Evolutionary conservation across 176 grass and related monocot genomes (phyloP).

Genomic region (Phyllostachys edulis): DNA sequence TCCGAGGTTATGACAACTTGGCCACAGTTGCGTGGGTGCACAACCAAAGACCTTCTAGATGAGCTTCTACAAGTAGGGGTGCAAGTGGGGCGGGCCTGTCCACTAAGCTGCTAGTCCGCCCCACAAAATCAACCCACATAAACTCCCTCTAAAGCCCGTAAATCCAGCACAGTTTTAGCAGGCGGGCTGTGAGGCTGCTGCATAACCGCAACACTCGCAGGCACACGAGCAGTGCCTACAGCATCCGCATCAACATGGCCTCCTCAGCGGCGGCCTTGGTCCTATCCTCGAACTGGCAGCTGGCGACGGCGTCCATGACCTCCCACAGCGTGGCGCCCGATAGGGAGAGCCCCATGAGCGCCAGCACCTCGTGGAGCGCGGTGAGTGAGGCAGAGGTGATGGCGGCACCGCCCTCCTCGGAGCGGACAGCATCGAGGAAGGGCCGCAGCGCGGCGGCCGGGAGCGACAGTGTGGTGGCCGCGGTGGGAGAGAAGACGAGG

Average conservation of each 20-base stretch:
- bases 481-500: constrained; percentile 54
- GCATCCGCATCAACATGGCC: constrained; percentile 78
- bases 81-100: too few species aligned
- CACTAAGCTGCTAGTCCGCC: too few species aligned
- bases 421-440: constrained; percentile 79
- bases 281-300: constrained; percentile 74
- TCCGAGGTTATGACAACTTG: too few species aligned
- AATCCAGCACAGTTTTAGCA: too few species aligned
- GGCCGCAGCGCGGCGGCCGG: constrained; percentile 50
- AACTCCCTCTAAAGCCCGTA: too few species aligned
- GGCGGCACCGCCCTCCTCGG: constrained; percentile 68
- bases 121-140: too few species aligned
- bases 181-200: too few species aligned
- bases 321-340: constrained; percentile 57
- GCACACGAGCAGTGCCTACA: constrained; percentile 78
- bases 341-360: constrained; percentile 41
- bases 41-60: too few species aligned
- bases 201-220: too few species aligned
- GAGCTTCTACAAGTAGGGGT: too few species aligned
- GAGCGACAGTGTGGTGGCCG: background rate
- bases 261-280: constrained; percentile 68
- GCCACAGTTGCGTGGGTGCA: too few species aligned
- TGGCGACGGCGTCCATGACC: constrained; percentile 74
- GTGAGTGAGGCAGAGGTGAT: constrained; percentile 76
- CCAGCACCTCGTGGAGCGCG: constrained; percentile 65